Base-by-base conservation (phyloP, 129 eudicot species). In the Lactuca sativa region DNA sequence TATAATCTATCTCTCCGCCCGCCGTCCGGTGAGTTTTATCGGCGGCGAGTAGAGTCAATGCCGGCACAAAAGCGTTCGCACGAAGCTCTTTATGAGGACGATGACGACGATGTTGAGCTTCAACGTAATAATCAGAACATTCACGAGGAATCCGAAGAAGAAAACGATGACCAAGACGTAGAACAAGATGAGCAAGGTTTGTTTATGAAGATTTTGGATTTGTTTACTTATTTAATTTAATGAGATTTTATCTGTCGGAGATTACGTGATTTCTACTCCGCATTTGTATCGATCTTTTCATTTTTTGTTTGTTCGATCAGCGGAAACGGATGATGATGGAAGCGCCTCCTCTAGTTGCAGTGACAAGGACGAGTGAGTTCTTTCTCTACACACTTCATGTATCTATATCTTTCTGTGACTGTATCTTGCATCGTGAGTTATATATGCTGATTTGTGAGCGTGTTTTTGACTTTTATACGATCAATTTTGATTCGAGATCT, bases 361-460 rank as follows among this genome's bases (percentile, higher is more conserved):
- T 15, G 90, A 88, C 13, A 67, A 66, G 63, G 96, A 88, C 17
- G 96, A 89, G 92, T 89, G 74, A 36, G 82, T 62, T 56, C 34
- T 72, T 41, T 51, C 15, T 71, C 34, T 74, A 6, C 40, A 61
- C 32, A 33, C 49, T 43, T 31, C 41, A 21, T 16, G 21, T 77
- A 31, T 78, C 4, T 69, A 6, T 78, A 5, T 69, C 3, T 47
- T n/a, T 55, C 25, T 63, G 33, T 61, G 56, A 14, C 15, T 52
- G 37, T 48, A 13, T 36, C 40, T 41, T 70, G 33, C 36, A 69
- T 62, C 56, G 30, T 47, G 57, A 64, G 74, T 33, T 47, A 10
- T 63, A 38, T 41, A 58, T 79, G 44, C 12, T 67, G 59, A 40
- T 72, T 55, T 72, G 53, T 52, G 54, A 52, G 59, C 52, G 67